Conservation (phyloP, 768 basidiomycete genomes). For the Mycena alexandri region DNA sequence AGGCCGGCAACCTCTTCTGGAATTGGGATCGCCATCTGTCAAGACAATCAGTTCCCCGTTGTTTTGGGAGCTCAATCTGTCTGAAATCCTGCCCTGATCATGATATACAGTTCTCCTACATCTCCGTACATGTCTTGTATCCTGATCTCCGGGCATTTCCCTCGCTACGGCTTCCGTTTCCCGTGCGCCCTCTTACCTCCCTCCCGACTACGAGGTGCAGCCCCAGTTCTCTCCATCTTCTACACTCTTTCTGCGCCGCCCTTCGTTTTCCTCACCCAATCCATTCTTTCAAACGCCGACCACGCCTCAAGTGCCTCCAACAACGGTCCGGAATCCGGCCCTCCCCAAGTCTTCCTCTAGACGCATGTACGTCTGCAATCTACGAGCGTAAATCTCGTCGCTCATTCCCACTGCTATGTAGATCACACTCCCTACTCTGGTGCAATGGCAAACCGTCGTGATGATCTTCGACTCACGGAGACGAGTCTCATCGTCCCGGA, state of each 20-base stretch:
- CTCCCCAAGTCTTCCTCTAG: not conserved
- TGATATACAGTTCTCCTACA: not conserved
- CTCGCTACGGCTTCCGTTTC: not conserved
- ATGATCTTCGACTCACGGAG: too few species aligned
- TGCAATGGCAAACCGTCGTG: too few species aligned
- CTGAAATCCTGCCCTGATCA: not conserved
- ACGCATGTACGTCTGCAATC: too few species aligned
- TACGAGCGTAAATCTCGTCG: too few species aligned
- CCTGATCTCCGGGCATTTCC: not conserved
- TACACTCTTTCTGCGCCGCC: not conserved
- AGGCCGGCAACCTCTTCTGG: not conserved
- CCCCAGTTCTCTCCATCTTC: not conserved
- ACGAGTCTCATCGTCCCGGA: too few species aligned
- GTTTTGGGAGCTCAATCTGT: not conserved
- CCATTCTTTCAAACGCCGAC: not conserved
- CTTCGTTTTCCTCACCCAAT: constrained; percentile 10
- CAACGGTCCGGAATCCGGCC: not conserved
- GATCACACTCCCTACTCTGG: too few species aligned
- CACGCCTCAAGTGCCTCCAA: not conserved
- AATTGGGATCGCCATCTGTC: not conserved
- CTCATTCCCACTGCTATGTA: too few species aligned
- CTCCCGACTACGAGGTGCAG: constrained; percentile 15
- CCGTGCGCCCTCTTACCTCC: not conserved
- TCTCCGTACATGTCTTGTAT: too few species aligned
- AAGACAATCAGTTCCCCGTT: constrained; percentile 2